Conservation (phyloP, 2,329 filamentous ascomycete species). For the Ophiocordyceps australis region DNA sequence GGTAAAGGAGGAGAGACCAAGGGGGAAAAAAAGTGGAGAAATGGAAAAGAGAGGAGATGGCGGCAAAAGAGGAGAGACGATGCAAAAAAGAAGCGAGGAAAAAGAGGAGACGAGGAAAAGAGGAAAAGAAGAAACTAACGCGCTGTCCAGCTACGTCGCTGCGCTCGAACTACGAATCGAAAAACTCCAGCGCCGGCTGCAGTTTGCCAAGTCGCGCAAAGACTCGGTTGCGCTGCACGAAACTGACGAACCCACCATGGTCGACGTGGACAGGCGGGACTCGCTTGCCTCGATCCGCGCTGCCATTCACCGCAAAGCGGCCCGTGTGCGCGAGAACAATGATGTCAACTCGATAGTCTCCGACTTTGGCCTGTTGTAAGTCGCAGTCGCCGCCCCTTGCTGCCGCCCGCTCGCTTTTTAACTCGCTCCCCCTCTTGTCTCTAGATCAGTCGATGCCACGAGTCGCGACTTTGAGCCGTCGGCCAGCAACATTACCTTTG, state of each 20-base stretch:
- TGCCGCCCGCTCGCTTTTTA: not conserved
- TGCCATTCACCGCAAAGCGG: conserved; percentile 46
- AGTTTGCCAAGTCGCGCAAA: conserved; percentile 51
- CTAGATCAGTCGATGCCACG: conserved; percentile 84
- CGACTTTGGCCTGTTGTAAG: conserved; percentile 79
- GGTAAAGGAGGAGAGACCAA: no score
- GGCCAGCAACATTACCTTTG: conserved; percentile 80
- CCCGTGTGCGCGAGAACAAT: conserved; percentile 52
- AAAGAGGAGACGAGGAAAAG: no score
- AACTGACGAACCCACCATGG: conserved; percentile 19
- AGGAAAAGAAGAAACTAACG: no score
- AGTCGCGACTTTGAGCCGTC: conserved; percentile 87
- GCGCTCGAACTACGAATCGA: conserved; percentile 86
- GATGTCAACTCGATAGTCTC: conserved; percentile 87
- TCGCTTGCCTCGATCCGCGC: conserved; percentile 43
- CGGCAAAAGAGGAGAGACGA: no score
- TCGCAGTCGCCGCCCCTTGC: conserved; percentile 10
- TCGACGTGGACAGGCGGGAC: conserved; percentile 39
- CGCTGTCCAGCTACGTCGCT: conserved; percentile 82
- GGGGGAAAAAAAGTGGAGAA: no score
- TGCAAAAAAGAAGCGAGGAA: no score
- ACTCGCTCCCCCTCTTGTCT: not conserved
- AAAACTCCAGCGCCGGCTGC: conserved; percentile 63
- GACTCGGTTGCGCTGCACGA: conserved; percentile 51
- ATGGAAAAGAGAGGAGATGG: no score